phyloP scores from a whole-genome alignment of 2,329 filamentous ascomycete species.

The Pseudopithomyces maydicus region DNA sequence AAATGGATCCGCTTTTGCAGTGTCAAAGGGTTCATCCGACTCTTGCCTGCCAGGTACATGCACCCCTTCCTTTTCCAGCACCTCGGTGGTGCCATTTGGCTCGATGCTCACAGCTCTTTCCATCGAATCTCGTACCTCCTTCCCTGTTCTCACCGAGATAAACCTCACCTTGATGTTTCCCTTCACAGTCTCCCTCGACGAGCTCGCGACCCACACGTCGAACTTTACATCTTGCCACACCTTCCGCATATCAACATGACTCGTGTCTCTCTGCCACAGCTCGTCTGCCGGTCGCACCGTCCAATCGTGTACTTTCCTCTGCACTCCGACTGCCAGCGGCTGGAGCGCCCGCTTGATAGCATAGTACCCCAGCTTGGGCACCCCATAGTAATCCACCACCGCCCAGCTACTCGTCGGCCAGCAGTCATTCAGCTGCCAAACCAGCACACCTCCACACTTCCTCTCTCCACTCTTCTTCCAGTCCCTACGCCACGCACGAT shows the following conservation, averaged over 20 bases:
- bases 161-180: constrained; percentile 16
- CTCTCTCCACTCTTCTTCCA: constrained; percentile 20
- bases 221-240: constrained; percentile 25
- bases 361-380: constrained; percentile 29
- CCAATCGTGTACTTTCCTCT: constrained; percentile 21
- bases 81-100: constrained; percentile 25
- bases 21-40: constrained; percentile 14
- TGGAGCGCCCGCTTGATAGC: constrained; percentile 25
- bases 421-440: constrained; percentile 36
- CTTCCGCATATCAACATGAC: constrained; percentile 29
- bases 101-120: constrained; percentile 12
- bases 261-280: constrained; percentile 35
- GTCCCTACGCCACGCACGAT: constrained; percentile 25
- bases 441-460: constrained; percentile 27
- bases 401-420: constrained; percentile 33
- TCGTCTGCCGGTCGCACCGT: constrained; percentile 29
- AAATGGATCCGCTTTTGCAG: constrained; percentile 19
- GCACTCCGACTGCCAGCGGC: constrained; percentile 22
- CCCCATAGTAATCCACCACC: constrained; percentile 25
- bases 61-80: constrained; percentile 12
- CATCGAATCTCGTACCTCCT: constrained; percentile 9
- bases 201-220: constrained; percentile 25
- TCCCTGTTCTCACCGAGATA: constrained; percentile 19
- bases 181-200: constrained; percentile 5
- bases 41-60: constrained; percentile 9